Percentiles rank a stretch among this genome's conserved stretches.
These are phyloP conservation scores for Candida manassasensis DNA, from an alignment of 805 yeast genomes.

Conservation along the genomic window DNA sequence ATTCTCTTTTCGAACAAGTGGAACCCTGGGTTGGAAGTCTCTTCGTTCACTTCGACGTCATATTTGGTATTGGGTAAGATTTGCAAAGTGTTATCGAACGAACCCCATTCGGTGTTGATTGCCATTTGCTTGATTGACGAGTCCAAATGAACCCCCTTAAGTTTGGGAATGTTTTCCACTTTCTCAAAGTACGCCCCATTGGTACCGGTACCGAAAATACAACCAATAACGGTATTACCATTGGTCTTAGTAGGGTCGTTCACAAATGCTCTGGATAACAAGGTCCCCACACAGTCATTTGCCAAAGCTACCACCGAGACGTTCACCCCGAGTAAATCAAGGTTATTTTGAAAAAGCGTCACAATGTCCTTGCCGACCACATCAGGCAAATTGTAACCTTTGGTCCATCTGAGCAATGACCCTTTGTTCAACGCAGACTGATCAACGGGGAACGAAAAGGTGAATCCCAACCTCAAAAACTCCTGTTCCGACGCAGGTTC, in stretches of 20 bases:
- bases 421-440: slow-evolving; percentile 82
- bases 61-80: slow-evolving; percentile 74
- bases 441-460: slow-evolving; percentile 88
- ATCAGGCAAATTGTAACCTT: slow-evolving; percentile 85
- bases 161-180: slow-evolving; percentile 66
- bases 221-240: slow-evolving; percentile 78
- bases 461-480: slow-evolving; percentile 76
- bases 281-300: slow-evolving; percentile 94
- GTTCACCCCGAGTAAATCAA: slow-evolving; percentile 56
- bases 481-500: slow-evolving; percentile 26
- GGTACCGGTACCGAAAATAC: slow-evolving; percentile 96
- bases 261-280: slow-evolving; percentile 81
- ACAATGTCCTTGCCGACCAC: slow-evolving; percentile 84
- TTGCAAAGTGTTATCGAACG: slow-evolving; percentile 80
- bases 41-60: slow-evolving; percentile 65
- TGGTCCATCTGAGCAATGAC: slow-evolving; percentile 88
- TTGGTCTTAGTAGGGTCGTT: slow-evolving; percentile 56
- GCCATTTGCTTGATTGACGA: slow-evolving; percentile 57
- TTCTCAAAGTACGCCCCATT: slow-evolving; percentile 91
- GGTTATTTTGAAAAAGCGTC: slow-evolving; percentile 59
- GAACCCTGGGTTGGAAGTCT: slow-evolving; percentile 77
- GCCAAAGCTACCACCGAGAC: slow-evolving; percentile 83
- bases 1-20: slow-evolving; percentile 93
- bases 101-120: slow-evolving; percentile 97
- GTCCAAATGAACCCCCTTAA: slow-evolving; percentile 45